Base-by-base conservation (phyloP, 176 grass and related monocot species). In the Phoenix dactylifera region DNA sequence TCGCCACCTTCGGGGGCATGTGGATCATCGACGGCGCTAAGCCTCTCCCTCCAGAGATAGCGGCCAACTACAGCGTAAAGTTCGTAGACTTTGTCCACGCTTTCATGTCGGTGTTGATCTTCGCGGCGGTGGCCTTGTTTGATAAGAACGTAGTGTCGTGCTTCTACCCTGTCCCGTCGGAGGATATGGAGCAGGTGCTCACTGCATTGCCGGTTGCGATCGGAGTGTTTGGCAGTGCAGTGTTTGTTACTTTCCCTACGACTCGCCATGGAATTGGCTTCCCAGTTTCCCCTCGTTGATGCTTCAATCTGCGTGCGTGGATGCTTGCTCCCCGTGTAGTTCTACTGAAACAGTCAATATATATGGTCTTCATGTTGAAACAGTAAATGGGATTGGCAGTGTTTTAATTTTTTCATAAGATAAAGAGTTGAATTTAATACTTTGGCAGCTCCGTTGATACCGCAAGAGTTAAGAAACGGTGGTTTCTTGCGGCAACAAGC, bases 31-130 rank as follows among this genome's bases (percentile, higher is more conserved):
- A 83, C 63, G 74, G 80, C 26, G 59, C 74, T 1, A n/a, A n/a
- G 7, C 69, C 52, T 0, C 80, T 76, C 18, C n/a, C 69, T 23
- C 59, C 63, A 1, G 62, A 24, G 22, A 54, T 19, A 0, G 74
- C 64, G 24, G n/a, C 58, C 14, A 25, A 0, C 14, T 77, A 65
- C 24, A 55, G 57, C 0, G 6, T 83, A 49, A 59, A 59, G 63
- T 77, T 83, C 63, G 77, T 83, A 29, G 80, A 83, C 26, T 73
- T 65, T 58, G 54, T 83, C 69, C 80, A 77, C 57, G 69, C 80
- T 16, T 50, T 77, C 12, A 24, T 77, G 20, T 83, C 80, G 0
- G 15, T 83, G 3, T 0, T 72, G 18, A 64, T 83, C 4, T 83
- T 83, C 63, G 19, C 76, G 68, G 76, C 74, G 30, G 80, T 83